These are phyloP conservation scores for Calcarisporium arbuscula DNA, from an alignment of 2,329 filamentous ascomycete species.

Conservation along the genomic window DNA sequence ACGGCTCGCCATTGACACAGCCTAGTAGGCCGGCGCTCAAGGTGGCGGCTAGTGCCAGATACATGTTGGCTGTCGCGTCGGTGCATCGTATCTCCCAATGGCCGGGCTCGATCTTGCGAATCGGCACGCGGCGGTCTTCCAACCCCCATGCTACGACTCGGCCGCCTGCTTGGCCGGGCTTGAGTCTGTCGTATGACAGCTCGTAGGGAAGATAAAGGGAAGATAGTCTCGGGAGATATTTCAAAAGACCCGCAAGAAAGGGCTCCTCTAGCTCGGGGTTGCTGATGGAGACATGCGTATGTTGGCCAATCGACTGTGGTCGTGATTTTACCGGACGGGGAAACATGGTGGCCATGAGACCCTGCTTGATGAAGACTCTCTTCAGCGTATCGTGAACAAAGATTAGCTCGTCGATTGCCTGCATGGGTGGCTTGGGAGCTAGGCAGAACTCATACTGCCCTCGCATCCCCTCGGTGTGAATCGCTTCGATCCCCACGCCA, in stretches of 20 bases:
- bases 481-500: constrained; percentile 4
- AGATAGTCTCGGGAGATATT: constrained; percentile 1
- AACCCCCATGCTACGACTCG: constrained; percentile 6
- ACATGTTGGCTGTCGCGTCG: constrained; percentile 9
- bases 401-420: constrained; percentile 7
- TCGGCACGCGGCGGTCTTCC: constrained; percentile 4
- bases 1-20: not conserved
- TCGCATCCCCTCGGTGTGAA: constrained; percentile 5
- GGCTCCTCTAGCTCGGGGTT: not conserved
- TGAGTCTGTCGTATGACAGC: constrained; percentile 2
- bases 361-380: constrained; percentile 4
- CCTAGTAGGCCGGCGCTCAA: not conserved
- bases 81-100: constrained; percentile 7
- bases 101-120: constrained; percentile 5
- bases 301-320: constrained; percentile 2
- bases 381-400: constrained; percentile 9
- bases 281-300: constrained; percentile 5
- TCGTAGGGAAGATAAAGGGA: constrained; percentile 5
- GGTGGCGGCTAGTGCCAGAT: constrained; percentile 1
- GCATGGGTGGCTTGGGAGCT: constrained; percentile 3
- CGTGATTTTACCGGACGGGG: constrained; percentile 1
- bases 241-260: constrained; percentile 6
- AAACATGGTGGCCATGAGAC: constrained; percentile 5
- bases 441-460: constrained; percentile 10
- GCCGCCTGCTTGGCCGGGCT: constrained; percentile 1